Evolutionary conservation across 1,139 yeast species (phyloP), one percentile per base, ranked within the genome.

Genomic region (Suhomyces yuchorum): DNA sequence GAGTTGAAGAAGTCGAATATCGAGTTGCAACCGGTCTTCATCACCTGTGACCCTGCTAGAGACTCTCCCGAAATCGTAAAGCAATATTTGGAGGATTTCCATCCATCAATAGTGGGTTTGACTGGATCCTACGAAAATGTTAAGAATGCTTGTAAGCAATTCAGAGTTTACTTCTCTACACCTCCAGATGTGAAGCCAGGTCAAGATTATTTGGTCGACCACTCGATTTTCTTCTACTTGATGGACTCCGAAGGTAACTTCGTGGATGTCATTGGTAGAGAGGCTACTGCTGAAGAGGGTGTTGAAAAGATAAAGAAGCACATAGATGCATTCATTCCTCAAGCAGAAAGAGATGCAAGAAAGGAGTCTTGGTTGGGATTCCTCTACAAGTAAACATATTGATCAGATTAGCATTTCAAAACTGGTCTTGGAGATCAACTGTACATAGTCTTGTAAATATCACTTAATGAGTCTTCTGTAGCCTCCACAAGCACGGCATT

Each of bases 161-260:
- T 83, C 70, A 80, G 98, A 56, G 99, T 93, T 7, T 93, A 92
- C 68, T 93, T 93, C 66, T 89, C 97, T 9, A 93, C 99, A 1
- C 99, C 99, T 2, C 90, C 95, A 33, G 82, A 90, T 62, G 86
- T 90, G 44, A 88, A 91, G 65, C 93, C 96, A 0, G 98, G 97
- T 26, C 96, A 93, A 67, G 97, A 93, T 59, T 93, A 93, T 64
- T 78, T 93, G 55, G 99, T 93, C 17, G 99, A 93, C 65, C 99
- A 93, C 68, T 90, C 97, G 7, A 92, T 93, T 51, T 93, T 92
- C 80, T 92, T 91, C 68, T 93, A 93, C 63, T 75, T 93, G 57
- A 90, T 93, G 96, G 98, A 93, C 63, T 92, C 96, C 17, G 98
- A 93, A 65, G 99, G 98, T 43, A 82, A 87, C 58, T 93, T 90